A percentile compares a stretch with the other conserved stretches of the same genome.
Evolutionary conservation across 2,329 filamentous ascomycete species (phyloP).

Genomic region (Ceratocystis lukuohia): DNA sequence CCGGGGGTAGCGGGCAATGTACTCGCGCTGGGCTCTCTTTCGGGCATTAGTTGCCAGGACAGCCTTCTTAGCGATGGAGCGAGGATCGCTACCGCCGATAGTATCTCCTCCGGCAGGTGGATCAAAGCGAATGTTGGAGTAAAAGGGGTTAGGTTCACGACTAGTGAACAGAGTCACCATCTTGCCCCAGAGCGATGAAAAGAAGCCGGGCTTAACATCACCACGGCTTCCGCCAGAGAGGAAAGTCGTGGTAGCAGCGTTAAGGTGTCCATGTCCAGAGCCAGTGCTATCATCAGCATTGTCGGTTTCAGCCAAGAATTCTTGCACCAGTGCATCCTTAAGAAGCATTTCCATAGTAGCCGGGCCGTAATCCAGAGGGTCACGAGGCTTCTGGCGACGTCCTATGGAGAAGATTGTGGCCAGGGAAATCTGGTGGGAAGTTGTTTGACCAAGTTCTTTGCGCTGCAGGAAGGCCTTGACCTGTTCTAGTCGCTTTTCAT

Average conservation of each 20-base stretch:
- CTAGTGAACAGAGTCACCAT: conserved; percentile 43
- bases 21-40: conserved; percentile 81
- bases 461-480: conserved; percentile 88
- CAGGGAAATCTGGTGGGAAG: conserved; percentile 58
- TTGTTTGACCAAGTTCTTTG: conserved; percentile 63
- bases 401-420: conserved; percentile 55
- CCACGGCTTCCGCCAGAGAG: conserved; percentile 24
- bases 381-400: conserved; percentile 45
- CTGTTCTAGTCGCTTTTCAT: conserved; percentile 93
- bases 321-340: conserved; percentile 87
- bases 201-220: conserved; percentile 41
- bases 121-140: conserved; percentile 59
- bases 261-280: conserved; percentile 22
- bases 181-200: conserved; percentile 50
- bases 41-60: conserved; percentile 70
- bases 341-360: conserved; percentile 91
- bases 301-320: conserved; percentile 70
- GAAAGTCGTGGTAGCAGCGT: conserved; percentile 25
- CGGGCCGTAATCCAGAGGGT: conserved; percentile 82
- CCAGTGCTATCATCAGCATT: conserved; percentile 26
- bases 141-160: conserved; percentile 86
- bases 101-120: conserved; percentile 52
- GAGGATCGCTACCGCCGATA: conserved; percentile 48
- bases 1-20: conserved; percentile 68
- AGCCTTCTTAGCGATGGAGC: conserved; percentile 80